A percentile compares a stretch with the other conserved stretches of the same genome.
These are phyloP conservation scores for Syzygium aromaticum DNA, from an alignment of 345 rosid species.

Conservation along the genomic window DNA sequence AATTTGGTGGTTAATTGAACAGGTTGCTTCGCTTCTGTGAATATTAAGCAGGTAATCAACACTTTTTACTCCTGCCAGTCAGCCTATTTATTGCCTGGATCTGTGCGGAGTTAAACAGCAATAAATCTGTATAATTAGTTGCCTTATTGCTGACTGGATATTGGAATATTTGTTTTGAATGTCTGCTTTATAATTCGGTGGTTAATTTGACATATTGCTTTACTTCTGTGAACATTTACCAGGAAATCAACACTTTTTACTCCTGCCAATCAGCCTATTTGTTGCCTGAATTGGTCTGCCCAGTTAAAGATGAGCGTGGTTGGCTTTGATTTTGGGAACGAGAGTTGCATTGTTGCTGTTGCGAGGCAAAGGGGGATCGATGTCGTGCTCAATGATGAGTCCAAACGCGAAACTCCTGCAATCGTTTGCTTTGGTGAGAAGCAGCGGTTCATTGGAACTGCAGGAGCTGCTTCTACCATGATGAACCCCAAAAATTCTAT, in stretches of 20 bases:
- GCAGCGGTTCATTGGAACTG: slow-evolving; percentile 93
- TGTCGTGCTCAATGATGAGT: slow-evolving; percentile 96
- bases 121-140: not conserved
- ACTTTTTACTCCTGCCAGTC: not conserved
- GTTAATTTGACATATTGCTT: not conserved
- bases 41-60: not conserved
- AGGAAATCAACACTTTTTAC: not conserved
- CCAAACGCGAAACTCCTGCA: slow-evolving; percentile 96
- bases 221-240: not conserved
- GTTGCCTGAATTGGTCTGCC: not conserved
- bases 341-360: slow-evolving; percentile 92
- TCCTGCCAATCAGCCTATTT: not conserved
- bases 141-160: not conserved
- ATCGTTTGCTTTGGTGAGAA: slow-evolving; percentile 95
- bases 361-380: slow-evolving; percentile 99
- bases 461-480: slow-evolving; percentile 92
- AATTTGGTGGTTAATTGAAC: not conserved
- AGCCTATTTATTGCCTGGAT: not conserved
- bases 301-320: slow-evolving; percentile 76
- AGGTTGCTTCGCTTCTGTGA: not conserved
- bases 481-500: slow-evolving; percentile 92
- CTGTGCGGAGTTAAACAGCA: not conserved
- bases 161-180: not conserved
- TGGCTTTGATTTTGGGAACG: slow-evolving; percentile 97
- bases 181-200: not conserved